phyloP scores from a whole-genome alignment of 1,284 basidiomycete genomes.

The Ceratobasidium sp. region DNA sequence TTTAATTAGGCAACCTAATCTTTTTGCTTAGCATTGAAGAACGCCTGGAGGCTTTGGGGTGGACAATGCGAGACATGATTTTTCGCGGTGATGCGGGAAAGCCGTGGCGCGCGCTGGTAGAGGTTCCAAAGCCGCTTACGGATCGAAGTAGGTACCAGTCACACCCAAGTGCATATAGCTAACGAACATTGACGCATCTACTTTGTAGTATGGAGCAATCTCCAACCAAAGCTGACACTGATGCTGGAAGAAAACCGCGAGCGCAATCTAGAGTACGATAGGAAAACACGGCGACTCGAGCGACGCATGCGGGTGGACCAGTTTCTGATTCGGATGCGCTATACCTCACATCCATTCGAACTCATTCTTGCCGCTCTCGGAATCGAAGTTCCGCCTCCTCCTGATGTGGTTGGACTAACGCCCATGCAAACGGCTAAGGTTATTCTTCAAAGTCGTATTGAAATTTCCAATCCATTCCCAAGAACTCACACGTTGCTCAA shows the following conservation, averaged over 20 bases:
- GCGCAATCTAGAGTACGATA: background rate
- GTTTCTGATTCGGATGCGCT: background rate
- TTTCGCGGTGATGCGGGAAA: background rate
- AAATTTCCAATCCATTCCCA: background rate
- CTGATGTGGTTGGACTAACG: background rate
- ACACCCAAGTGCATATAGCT: background rate
- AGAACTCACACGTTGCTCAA: background rate
- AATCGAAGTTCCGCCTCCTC: background rate
- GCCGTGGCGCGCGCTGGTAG: background rate
- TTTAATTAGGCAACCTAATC: background rate
- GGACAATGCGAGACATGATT: conserved; percentile 11
- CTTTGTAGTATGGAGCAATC: background rate
- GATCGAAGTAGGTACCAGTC: conserved; percentile 9
- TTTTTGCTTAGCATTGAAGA: background rate
- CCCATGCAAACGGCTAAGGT: no score
- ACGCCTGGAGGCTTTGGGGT: conserved; percentile 1
- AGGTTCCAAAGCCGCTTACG: conserved; percentile 23
- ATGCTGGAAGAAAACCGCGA: conserved; percentile 16
- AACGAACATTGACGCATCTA: background rate
- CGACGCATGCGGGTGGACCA: background rate
- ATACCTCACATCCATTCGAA: background rate
- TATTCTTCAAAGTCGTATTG: no score
- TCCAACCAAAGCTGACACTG: background rate
- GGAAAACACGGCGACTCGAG: background rate
- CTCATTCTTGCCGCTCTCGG: conserved; percentile 4